Base-by-base conservation (phyloP, 2,329 filamentous ascomycete species). In the Diaporthe velutina region DNA sequence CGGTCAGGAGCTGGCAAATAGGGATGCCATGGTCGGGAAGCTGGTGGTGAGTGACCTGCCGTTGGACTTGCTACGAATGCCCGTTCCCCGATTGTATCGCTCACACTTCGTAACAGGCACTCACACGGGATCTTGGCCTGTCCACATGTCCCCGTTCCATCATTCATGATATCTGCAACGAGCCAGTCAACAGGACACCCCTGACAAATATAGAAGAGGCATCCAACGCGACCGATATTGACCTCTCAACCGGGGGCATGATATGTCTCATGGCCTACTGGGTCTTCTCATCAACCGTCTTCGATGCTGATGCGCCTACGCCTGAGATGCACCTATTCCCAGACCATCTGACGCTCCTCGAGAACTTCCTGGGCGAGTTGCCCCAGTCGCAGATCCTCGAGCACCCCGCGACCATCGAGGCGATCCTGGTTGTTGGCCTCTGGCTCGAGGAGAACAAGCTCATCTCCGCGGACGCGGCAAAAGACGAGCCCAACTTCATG, bases 11-110 rank as follows among this genome's bases (percentile, higher is more conserved):
- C 83, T 95, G 42, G 88, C 91, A 74, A 89, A 89, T 22, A 87
- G 90, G 74, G 91, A 94, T 76, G 89, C 90, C 9, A 88, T 93
- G 61, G 88, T 94, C n/a, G 93, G 94, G 0, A 92, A 95, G 79
- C 84, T 96, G 33, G 92, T 92, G 76, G 91, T 93, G 84, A 82
- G 89, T 86, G 54, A 10, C 33, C 25, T 40, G 17, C 22, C n/a
- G 22, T 25, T 42, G 30, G 17, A 25, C 6, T 4, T 1, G 17
- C 22, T 19, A 15, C 15, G 40, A 45, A 17, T 13, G 64, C 73
- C 58, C 58, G 25, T 48, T 19, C 45, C 22, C 28, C 12, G 48
- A 68, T 3, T 57, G 73, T 38, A 58, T 38, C 30, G 35, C 77
- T 80, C 35, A 78, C 68, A 28, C 54, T 19, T 22, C 68, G 9